Evolutionary conservation across 768 basidiomycete species (phyloP).

Genomic region (Suillus subluteus): DNA sequence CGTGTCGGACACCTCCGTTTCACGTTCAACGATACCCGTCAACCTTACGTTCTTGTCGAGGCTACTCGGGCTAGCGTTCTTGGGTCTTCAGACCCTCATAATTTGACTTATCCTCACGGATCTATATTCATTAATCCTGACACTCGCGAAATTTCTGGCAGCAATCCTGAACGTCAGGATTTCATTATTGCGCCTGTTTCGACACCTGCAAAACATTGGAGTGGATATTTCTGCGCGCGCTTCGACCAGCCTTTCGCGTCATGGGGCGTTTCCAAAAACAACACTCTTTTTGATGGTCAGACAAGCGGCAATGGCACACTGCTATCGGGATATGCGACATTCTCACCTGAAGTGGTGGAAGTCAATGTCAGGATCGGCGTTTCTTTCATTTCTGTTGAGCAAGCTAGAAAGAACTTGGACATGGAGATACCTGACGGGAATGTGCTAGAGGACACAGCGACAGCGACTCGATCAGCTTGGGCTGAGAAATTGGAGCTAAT

Average conservation of each 20-base stretch:
- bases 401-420: conserved; percentile 58
- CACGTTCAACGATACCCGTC: conserved; percentile 50
- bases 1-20: conserved; percentile 77
- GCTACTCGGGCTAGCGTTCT: conserved; percentile 65
- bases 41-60: conserved; percentile 68
- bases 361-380: conserved; percentile 67
- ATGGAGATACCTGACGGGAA: conserved; percentile 50
- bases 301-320: conserved; percentile 43
- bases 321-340: conserved; percentile 55
- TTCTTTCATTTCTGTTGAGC: conserved; percentile 74
- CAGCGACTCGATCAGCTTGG: conserved; percentile 54
- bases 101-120: conserved; percentile 59
- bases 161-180: conserved; percentile 72
- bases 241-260: conserved; percentile 50
- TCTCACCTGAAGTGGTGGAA: conserved; percentile 36
- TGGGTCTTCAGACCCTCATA: conserved; percentile 50
- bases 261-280: conserved; percentile 56
- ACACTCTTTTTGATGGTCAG: conserved; percentile 35
- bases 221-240: conserved; percentile 58
- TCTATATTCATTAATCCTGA: conserved; percentile 47
- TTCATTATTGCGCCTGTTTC: conserved; percentile 64
- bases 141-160: conserved; percentile 58
- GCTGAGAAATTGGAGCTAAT: conserved; percentile 58
- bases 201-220: conserved; percentile 41
- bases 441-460: conserved; percentile 56